Evolutionary conservation across 805 yeast species (phyloP), one percentile per base, ranked within the genome.

Genomic region (Kodamaea hsintzibuensis): DNA sequence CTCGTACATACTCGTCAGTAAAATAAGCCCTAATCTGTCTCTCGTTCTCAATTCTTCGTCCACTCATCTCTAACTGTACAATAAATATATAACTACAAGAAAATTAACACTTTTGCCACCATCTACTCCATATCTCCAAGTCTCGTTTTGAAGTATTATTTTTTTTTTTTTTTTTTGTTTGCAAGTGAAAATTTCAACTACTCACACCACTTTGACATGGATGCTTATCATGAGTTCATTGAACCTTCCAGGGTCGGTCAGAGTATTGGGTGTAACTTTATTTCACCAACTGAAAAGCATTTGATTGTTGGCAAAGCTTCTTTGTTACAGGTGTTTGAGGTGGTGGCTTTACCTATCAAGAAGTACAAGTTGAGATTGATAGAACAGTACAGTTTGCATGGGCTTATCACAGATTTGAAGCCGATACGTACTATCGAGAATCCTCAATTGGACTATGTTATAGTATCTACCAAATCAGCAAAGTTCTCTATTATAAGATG

Each of bases 401-500:
- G 97, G 5, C 74, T 78, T 37, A 81, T 91, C 18, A 76, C 85
- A 1, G 87, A 80, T 52, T 64, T 91, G 40, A 76, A 77, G 38
- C 63, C 80, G 1, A 71, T 88, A 13, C 72, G 80, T 37, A 77
- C 84, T 13, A 68, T 69, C 7, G 84, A 81, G 48, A 65, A 62
- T 44, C 77, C 82, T 1, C 64, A 70, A 2, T 65, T 80, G 40
- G 95, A 90, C 60, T 83, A 81, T 56, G 60, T 95, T 35, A 68
- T 87, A 1, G 72, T 93, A 2, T 72, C 89, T 12, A 88, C 96
- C 9, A 82, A 84, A 55, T 74, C 73, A 50, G 97, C 97, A 30
- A 93, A 93, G 65, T 62, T 91, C 40, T 88, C 96, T 0, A 70
- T 92, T 14, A 69, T 93, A 27, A 78, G 79, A 52, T 95, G 96